Evolutionary conservation across 2,329 filamentous ascomycete species (phyloP).

Genomic region (Neobulgaria alba): DNA sequence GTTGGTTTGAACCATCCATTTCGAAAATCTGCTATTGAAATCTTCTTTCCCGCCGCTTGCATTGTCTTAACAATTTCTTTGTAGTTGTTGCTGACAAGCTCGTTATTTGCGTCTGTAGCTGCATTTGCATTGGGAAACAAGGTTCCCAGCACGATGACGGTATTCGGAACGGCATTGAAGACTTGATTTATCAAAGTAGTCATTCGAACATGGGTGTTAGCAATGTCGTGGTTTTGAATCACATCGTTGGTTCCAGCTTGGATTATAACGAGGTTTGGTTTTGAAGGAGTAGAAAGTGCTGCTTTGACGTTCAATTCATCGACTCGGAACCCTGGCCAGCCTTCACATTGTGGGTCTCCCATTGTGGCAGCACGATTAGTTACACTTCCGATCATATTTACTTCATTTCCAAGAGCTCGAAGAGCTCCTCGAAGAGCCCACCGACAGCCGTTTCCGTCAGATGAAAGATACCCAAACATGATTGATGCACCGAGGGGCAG

Average conservation of each 20-base stretch:
- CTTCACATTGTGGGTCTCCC: slow-evolving; percentile 9
- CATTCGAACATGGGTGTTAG: slow-evolving; percentile 1
- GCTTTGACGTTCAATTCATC: slow-evolving; percentile 4
- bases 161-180: slow-evolving; percentile 2
- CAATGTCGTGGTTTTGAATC: slow-evolving; percentile 1
- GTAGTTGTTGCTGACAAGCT: background rate
- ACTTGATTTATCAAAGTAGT: background rate
- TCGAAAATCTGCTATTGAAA: background rate
- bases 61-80: background rate
- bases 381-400: slow-evolving; percentile 10
- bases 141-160: slow-evolving; percentile 2
- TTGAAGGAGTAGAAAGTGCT: background rate
- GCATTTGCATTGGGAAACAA: slow-evolving; percentile 3
- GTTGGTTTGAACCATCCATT: background rate
- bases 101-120: background rate
- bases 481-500: slow-evolving; percentile 8
- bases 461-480: slow-evolving; percentile 4
- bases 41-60: slow-evolving; percentile 2
- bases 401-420: slow-evolving; percentile 4
- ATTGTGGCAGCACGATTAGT: slow-evolving; percentile 2
- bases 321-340: slow-evolving; percentile 6
- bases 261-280: slow-evolving; percentile 8
- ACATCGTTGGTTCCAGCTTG: slow-evolving; percentile 9
- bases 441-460: slow-evolving; percentile 7
- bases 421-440: slow-evolving; percentile 7